A percentile compares a stretch with the other conserved stretches of the same genome.
These are phyloP conservation scores for Lepiota brunneoincarnata DNA, from an alignment of 768 basidiomycete genomes.

Conservation along the genomic window DNA sequence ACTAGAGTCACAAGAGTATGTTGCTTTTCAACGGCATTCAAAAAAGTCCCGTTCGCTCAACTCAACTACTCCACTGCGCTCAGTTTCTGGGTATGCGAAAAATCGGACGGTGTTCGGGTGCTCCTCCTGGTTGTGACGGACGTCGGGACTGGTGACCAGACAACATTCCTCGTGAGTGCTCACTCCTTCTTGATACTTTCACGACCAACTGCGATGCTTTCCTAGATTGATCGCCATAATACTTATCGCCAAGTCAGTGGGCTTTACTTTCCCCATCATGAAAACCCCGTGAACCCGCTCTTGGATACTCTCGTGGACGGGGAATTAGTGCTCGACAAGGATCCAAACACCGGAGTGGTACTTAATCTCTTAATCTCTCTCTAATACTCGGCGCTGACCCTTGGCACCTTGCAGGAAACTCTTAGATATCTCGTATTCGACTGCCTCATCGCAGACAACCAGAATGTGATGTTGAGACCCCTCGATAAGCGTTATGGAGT, in stretches of 20 bases:
- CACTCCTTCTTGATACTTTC: neutral
- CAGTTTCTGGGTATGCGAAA: conserved; percentile 99
- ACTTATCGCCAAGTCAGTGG: conserved; percentile 71
- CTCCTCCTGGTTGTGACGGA: conserved; percentile 76
- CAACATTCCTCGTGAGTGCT: conserved; percentile 70
- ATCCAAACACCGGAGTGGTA: conserved; percentile 71
- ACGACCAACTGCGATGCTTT: neutral
- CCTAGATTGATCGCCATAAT: conserved; percentile 94
- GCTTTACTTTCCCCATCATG: conserved; percentile 88
- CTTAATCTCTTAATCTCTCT: neutral
- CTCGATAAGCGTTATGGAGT: conserved; percentile 92
- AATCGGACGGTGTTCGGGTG: conserved; percentile 93
- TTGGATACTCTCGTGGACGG: conserved; percentile 87
- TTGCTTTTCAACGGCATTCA: conserved; percentile 10
- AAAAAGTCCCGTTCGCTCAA: neutral
- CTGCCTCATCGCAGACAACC: conserved; percentile 81
- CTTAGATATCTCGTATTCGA: conserved; percentile 88
- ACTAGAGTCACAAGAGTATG: conserved; percentile 83
- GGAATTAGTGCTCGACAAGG: conserved; percentile 89
- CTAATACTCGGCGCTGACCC: conserved; percentile 3
- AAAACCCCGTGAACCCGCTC: conserved; percentile 63
- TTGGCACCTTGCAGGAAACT: conserved; percentile 54
- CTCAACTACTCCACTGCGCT: neutral
- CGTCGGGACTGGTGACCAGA: conserved; percentile 46
- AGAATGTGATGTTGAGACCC: conserved; percentile 82